phyloP scores from a whole-genome alignment of 2,329 filamentous ascomycete genomes.

The Leptosphaerulina australis region DNA sequence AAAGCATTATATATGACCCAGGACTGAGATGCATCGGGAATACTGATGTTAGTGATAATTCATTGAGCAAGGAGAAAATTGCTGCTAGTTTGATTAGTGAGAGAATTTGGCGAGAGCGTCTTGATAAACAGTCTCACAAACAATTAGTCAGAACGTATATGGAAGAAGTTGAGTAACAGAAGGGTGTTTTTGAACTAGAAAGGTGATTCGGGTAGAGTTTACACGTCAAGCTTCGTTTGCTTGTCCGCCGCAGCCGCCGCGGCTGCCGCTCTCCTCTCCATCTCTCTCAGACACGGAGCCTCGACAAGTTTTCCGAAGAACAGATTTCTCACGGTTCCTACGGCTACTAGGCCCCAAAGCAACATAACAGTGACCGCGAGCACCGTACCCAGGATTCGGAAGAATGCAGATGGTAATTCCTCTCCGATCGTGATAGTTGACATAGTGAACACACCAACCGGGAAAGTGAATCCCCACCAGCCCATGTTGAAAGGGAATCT shows the following conservation, averaged over 20 bases:
- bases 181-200: too few species aligned
- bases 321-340: conserved; percentile 56
- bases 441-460: conserved; percentile 56
- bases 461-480: conserved; percentile 67
- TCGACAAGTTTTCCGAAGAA: conserved; percentile 58
- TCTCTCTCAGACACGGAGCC: conserved; percentile 58
- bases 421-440: conserved; percentile 55
- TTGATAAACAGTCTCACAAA: too few species aligned
- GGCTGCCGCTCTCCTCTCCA: conserved; percentile 26
- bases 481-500: conserved; percentile 66
- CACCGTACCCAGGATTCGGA: conserved; percentile 60
- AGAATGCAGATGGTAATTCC: conserved; percentile 62
- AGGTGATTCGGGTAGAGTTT: too few species aligned
- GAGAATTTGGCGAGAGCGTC: too few species aligned
- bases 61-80: too few species aligned
- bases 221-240: conserved; percentile 17
- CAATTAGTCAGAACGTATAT: too few species aligned
- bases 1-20: too few species aligned
- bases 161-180: too few species aligned
- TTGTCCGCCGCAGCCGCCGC: conserved; percentile 16
- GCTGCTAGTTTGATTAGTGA: too few species aligned
- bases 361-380: conserved; percentile 57
- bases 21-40: too few species aligned
- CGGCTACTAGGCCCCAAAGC: conserved; percentile 61
- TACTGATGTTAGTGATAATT: too few species aligned